Conservation (phyloP, 495 filamentous ascomycete species). For the Cercophora newfieldiana region DNA sequence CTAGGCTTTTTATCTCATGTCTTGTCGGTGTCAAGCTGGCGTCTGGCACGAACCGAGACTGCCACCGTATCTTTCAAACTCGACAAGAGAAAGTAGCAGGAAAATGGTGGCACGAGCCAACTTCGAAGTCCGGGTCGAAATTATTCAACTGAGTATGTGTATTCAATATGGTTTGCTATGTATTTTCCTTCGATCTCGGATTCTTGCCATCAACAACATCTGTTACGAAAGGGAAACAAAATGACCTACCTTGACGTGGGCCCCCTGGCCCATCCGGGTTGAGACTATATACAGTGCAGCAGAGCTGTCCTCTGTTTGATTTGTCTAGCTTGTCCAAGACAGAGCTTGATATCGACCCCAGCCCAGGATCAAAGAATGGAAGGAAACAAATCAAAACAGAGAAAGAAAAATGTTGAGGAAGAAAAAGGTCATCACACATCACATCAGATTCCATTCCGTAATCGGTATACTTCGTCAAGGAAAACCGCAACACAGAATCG, state of each 20-base stretch:
- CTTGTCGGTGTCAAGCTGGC: too few relatives aligned
- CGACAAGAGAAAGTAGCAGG: too few relatives aligned
- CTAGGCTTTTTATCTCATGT: too few relatives aligned
- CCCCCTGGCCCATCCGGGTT: too few relatives aligned
- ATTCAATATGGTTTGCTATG: too few relatives aligned
- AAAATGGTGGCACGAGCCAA: too few relatives aligned
- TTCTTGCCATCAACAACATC: too few relatives aligned
- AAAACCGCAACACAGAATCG: neutral
- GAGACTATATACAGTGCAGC: neutral
- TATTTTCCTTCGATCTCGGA: too few relatives aligned
- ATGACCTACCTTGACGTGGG: neutral
- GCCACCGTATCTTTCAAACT: too few relatives aligned
- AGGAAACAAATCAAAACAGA: neutral
- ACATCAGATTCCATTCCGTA: neutral
- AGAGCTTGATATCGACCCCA: neutral
- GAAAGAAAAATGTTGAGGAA: neutral
- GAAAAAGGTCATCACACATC: neutral
- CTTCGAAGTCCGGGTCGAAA: too few relatives aligned
- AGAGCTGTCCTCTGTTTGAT: neutral
- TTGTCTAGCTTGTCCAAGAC: neutral
- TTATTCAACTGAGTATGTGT: too few relatives aligned
- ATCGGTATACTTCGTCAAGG: neutral
- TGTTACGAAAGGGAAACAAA: neutral
- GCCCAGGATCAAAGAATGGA: neutral
- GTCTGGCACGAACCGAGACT: too few relatives aligned